Conservation (phyloP, 2,329 filamentous ascomycete species). For the Ilyonectria mors-panacis region DNA sequence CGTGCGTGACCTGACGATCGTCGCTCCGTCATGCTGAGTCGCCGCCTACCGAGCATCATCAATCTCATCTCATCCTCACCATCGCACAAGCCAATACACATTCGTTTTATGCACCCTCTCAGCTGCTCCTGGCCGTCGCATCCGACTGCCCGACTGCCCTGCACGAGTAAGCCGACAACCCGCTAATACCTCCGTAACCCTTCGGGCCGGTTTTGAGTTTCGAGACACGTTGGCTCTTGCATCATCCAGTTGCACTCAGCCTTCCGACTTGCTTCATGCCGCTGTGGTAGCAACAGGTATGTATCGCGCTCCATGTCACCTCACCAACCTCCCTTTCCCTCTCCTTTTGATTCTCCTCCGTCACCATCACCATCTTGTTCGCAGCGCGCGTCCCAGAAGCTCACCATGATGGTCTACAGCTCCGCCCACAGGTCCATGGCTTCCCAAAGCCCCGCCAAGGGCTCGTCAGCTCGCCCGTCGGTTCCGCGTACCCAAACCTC, state of each 20-base stretch:
- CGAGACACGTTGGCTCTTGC: slow-evolving; percentile 48
- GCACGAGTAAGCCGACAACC: not conserved
- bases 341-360: not conserved
- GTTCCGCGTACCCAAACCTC: slow-evolving; percentile 44
- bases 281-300: slow-evolving; percentile 38
- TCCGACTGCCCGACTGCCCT: not conserved
- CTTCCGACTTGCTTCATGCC: slow-evolving; percentile 29
- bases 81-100: not conserved
- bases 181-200: slow-evolving; percentile 17
- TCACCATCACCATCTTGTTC: not conserved
- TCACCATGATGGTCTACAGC: slow-evolving; percentile 50
- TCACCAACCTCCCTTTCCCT: slow-evolving; percentile 8
- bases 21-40: slow-evolving; percentile 1
- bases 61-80: slow-evolving; percentile 1
- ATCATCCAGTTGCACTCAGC: slow-evolving; percentile 34
- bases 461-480: slow-evolving; percentile 50
- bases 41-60: slow-evolving; percentile 1
- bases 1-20: slow-evolving; percentile 9
- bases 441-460: slow-evolving; percentile 48
- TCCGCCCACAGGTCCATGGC: slow-evolving; percentile 53
- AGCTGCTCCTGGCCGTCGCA: not conserved
- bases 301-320: slow-evolving; percentile 23
- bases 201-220: slow-evolving; percentile 36
- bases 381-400: slow-evolving; percentile 25
- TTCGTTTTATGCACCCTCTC: not conserved